phyloP scores from a whole-genome alignment of 768 basidiomycete species.

The Pulveroboletus sp. region DNA sequence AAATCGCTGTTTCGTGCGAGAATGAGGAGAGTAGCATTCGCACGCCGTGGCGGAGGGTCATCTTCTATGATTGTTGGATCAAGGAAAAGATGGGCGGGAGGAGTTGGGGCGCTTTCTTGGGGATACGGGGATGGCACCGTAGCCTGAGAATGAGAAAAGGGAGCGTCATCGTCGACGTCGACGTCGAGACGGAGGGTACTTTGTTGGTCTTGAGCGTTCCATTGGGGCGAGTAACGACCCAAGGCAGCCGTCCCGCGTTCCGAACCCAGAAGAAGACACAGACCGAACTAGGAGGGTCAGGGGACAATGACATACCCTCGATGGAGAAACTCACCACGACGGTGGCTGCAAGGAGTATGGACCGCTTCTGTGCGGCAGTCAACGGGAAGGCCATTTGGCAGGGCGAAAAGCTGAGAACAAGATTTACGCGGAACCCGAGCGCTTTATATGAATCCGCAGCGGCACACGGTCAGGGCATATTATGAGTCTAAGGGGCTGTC shows the following conservation, averaged over 20 bases:
- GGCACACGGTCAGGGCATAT: too few relatives aligned
- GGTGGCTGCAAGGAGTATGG: constrained; percentile 24
- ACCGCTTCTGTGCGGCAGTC: constrained; percentile 30
- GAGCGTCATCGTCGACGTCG: not conserved
- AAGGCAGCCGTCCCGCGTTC: constrained; percentile 1
- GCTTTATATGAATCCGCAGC: too few relatives aligned
- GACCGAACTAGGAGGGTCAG: constrained; percentile 9
- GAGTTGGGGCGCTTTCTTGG: not conserved
- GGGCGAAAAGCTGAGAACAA: too few relatives aligned
- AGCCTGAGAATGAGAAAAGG: not conserved
- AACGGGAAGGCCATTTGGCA: constrained; percentile 21
- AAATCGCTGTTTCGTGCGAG: constrained; percentile 51
- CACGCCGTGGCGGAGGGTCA: constrained; percentile 23
- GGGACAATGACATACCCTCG: too few relatives aligned
- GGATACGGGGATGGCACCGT: not conserved
- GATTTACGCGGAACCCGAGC: too few relatives aligned
- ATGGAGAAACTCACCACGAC: constrained; percentile 19
- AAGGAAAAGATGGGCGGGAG: constrained; percentile 2
- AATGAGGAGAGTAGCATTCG: constrained; percentile 60
- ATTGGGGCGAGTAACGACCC: constrained; percentile 1
- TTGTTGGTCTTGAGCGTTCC: constrained; percentile 1
- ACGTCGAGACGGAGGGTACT: not conserved
- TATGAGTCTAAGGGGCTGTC: too few relatives aligned
- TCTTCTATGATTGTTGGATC: not conserved
- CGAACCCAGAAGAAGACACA: constrained; percentile 24